Conservation (phyloP, 495 filamentous ascomycete genomes). For the Xylaria telfairii region DNA sequence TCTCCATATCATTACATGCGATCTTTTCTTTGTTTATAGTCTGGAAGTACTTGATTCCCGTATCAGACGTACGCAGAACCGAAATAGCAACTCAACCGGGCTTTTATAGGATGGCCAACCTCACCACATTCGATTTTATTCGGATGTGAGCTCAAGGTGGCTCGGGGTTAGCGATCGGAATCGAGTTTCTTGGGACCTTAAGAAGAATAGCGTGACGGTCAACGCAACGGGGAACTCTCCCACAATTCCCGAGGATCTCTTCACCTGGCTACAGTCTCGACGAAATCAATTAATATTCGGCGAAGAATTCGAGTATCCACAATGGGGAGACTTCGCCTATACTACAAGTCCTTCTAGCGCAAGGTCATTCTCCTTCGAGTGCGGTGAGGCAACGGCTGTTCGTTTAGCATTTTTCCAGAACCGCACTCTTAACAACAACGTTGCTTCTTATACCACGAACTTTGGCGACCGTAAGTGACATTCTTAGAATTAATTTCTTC, state of each 20-base stretch:
- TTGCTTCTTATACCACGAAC: constrained; percentile 61
- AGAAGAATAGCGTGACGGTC: constrained; percentile 39
- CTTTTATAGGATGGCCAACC: constrained; percentile 54
- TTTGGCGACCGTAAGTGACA: constrained; percentile 63
- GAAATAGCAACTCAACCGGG: constrained; percentile 34
- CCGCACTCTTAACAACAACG: constrained; percentile 56
- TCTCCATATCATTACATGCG: neutral
- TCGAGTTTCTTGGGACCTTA: constrained; percentile 66
- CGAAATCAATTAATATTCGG: constrained; percentile 64
- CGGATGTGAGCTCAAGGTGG: constrained; percentile 83
- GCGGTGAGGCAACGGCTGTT: constrained; percentile 66
- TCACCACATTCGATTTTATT: constrained; percentile 60
- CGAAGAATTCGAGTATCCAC: constrained; percentile 70
- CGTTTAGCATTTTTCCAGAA: constrained; percentile 68
- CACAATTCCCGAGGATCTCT: constrained; percentile 23
- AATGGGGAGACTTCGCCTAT: constrained; percentile 82
- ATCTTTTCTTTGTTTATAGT: neutral
- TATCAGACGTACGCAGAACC: neutral
- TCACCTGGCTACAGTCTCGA: constrained; percentile 61
- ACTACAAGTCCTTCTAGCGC: constrained; percentile 56
- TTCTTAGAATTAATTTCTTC: no score
- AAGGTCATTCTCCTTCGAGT: constrained; percentile 63
- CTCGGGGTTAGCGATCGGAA: constrained; percentile 68
- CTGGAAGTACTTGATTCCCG: neutral
- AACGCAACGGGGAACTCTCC: constrained; percentile 31